Conservation (phyloP, 495 filamentous ascomycete species). For the Copromyces sp. region DNA sequence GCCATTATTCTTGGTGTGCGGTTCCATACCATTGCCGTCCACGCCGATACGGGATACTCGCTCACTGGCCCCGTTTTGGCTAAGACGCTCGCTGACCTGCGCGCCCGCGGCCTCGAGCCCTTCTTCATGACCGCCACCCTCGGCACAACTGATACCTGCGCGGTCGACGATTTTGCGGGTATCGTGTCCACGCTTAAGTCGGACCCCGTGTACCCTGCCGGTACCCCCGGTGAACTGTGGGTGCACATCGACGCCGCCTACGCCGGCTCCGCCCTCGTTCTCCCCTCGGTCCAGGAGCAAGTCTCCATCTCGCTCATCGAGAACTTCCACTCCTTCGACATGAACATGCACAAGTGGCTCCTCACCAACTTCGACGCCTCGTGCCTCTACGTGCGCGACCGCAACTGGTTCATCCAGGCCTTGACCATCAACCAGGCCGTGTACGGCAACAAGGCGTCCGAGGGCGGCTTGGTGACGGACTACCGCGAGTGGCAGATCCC, state of each 20-base stretch:
- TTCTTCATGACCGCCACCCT: conserved; percentile 82
- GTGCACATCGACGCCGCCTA: conserved; percentile 96
- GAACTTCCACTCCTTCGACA: conserved; percentile 76
- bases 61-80: conserved; percentile 58
- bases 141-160: conserved; percentile 83
- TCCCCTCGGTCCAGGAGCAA: conserved; percentile 57
- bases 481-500: conserved; percentile 99
- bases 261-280: conserved; percentile 74
- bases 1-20: conserved; percentile 77
- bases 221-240: conserved; percentile 46
- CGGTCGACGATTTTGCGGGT: conserved; percentile 67
- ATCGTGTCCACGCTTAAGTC: conserved; percentile 50
- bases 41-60: conserved; percentile 51
- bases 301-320: conserved; percentile 45
- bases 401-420: conserved; percentile 63
- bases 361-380: conserved; percentile 92
- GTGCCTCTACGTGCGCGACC: conserved; percentile 65
- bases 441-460: conserved; percentile 72
- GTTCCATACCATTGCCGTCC: conserved; percentile 55
- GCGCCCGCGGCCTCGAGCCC: conserved; percentile 58
- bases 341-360: conserved; percentile 98
- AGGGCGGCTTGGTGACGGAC: conserved; percentile 81
- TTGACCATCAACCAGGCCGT: conserved; percentile 68
- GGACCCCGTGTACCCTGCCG: conserved; percentile 38
- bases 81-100: conserved; percentile 48